phyloP scores from a whole-genome alignment of 2,329 filamentous ascomycete genomes.

The Cercospora sp. region DNA sequence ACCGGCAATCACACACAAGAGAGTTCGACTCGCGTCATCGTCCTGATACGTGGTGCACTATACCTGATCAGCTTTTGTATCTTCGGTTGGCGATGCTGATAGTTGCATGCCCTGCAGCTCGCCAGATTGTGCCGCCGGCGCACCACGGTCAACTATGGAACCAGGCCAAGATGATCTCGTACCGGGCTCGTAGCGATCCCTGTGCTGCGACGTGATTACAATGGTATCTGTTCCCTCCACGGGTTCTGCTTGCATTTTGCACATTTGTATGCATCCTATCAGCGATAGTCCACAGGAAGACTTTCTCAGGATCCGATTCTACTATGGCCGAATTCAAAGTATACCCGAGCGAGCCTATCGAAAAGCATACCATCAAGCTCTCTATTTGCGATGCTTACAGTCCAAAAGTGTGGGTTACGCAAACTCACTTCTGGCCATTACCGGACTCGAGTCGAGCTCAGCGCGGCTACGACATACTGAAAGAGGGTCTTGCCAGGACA shows the following conservation, averaged over 20 bases:
- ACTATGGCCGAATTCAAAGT: constrained; percentile 11
- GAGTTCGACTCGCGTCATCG: neutral
- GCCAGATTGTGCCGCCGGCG: neutral
- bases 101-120: neutral
- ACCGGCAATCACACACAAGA: neutral
- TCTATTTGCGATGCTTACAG: constrained; percentile 24
- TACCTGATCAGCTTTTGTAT: neutral
- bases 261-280: neutral
- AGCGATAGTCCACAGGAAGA: neutral
- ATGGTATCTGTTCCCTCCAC: neutral
- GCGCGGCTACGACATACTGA: constrained; percentile 16
- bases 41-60: neutral
- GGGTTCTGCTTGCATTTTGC: neutral
- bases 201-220: neutral
- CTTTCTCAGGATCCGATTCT: neutral
- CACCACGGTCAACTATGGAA: neutral
- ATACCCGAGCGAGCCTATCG: constrained; percentile 10
- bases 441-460: neutral
- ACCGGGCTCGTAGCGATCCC: neutral
- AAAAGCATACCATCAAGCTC: constrained; percentile 18
- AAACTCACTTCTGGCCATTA: constrained; percentile 24
- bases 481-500: constrained; percentile 20
- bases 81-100: neutral
- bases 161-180: neutral
- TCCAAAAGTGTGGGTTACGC: constrained; percentile 25